Base-by-base conservation (phyloP, 2,329 filamentous ascomycete species). In the Gnomoniopsis smithogilvyi region DNA sequence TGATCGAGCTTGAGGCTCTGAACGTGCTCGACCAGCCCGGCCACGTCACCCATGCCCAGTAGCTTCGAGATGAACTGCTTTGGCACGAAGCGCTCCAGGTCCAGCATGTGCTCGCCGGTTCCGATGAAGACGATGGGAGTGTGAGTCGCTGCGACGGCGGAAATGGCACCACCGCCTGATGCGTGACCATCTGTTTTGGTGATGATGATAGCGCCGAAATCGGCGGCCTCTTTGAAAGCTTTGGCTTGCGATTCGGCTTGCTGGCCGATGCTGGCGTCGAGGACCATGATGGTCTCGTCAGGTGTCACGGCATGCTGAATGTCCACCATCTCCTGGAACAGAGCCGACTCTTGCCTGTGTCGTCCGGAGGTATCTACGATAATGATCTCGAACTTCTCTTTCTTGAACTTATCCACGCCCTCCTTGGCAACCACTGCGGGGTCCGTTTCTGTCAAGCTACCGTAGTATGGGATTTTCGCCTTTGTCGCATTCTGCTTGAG, bases 401-500 rank as follows among this genome's bases (percentile, higher is more conserved):
- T 98, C 79, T 96, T 97, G 81, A 99, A 99, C 76, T 98, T 96
- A 50, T 96, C 92, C 34, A 99, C 95, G 76, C 95, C 95, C 66
- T 97, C 93, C n/a, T 87, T 85, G 0, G 95, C 94, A 19, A 99
- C 95, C 6, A 92, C 88, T 0, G 94, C 92, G 0, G 95, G 95
- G 70, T 99, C 95, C 8, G 93, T 97, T 77, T 99, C 92, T 2
- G 94, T 99, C 64, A 99, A 80, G 59, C 91, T 96, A 68, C 95
- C 95, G 73, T 96, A 99, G 82, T 99, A 99, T 11, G 95, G 95
- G 54, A 99, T 98, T 79, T 98, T 98, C 53, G 95, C 95, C 75
- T 98, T 99, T 36, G 92, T 98, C 1, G 95, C 95, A 73, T 99
- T 99, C 77, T 99, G 95, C 78, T 98, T 98, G 73, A 99, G 76